These are phyloP conservation scores for Penicillium sp. DNA, from an alignment of 2,329 filamentous ascomycete genomes.

Conservation along the genomic window DNA sequence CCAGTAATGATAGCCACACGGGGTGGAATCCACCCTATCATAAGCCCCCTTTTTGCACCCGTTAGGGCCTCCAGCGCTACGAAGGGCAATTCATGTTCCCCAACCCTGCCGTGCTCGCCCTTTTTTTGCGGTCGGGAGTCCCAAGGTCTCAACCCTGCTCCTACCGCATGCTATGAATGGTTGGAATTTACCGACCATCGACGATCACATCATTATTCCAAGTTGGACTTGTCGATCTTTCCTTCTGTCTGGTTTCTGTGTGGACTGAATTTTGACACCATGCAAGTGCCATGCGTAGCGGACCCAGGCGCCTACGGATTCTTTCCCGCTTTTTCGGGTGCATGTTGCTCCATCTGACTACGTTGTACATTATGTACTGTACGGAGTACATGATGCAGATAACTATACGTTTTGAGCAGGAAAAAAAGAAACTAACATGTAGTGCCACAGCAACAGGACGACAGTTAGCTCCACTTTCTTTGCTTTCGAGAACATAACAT, in stretches of 20 bases:
- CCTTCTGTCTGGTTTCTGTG: background rate
- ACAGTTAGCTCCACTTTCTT: background rate
- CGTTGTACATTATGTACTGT: background rate
- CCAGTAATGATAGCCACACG: conserved; percentile 20
- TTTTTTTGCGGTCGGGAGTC: conserved; percentile 5
- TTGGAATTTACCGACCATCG: background rate
- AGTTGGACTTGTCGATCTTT: conserved; percentile 8
- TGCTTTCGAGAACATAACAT: background rate
- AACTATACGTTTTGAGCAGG: background rate
- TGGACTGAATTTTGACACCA: conserved; percentile 6
- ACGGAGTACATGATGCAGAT: background rate
- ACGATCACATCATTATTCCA: conserved; percentile 4
- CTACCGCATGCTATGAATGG: conserved; percentile 8
- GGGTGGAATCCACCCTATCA: conserved; percentile 10
- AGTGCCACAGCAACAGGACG: background rate
- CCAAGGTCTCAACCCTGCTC: background rate
- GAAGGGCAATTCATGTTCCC: background rate
- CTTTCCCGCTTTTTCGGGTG: conserved; percentile 2
- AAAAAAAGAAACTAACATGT: background rate
- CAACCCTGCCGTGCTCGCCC: conserved; percentile 11
- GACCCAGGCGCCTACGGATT: background rate
- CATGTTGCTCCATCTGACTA: conserved; percentile 1
- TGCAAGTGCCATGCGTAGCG: conserved; percentile 15
- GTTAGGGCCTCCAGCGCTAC: conserved; percentile 8
- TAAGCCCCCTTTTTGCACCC: conserved; percentile 13